These are phyloP conservation scores for Pichia sp. DNA, from an alignment of 1,139 yeast species.

Conservation along the genomic window DNA sequence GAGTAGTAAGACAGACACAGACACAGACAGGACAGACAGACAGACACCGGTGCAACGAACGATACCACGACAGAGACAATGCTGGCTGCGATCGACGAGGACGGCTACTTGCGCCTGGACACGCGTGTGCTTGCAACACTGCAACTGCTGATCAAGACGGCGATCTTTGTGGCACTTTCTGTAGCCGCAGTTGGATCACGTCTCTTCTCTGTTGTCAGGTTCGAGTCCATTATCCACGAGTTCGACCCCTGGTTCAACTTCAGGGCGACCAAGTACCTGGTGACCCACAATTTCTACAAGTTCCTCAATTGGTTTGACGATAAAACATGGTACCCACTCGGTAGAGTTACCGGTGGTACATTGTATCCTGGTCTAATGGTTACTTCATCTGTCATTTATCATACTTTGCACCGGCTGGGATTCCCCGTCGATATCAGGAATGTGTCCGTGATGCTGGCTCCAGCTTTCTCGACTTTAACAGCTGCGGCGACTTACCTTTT, in stretches of 20 bases:
- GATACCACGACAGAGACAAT: too few relatives aligned
- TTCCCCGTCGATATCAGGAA: slow-evolving; percentile 92
- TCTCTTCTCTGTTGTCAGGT: slow-evolving; percentile 70
- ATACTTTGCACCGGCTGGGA: slow-evolving; percentile 54
- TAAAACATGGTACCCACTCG: slow-evolving; percentile 98
- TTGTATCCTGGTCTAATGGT: slow-evolving; percentile 98
- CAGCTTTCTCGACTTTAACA: slow-evolving; percentile 91
- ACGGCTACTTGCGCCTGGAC: slow-evolving; percentile 25
- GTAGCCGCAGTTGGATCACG: slow-evolving; percentile 85
- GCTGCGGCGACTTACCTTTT: slow-evolving; percentile 88
- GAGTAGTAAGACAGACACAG: too few relatives aligned
- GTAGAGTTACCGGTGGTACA: slow-evolving; percentile 98
- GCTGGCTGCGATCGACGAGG: slow-evolving; percentile 21
- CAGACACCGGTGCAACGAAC: too few relatives aligned
- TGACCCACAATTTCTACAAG: slow-evolving; percentile 74
- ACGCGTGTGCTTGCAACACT: slow-evolving; percentile 16
- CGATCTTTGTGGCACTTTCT: slow-evolving; percentile 28
- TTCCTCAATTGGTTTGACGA: slow-evolving; percentile 98
- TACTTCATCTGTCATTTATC: slow-evolving; percentile 87
- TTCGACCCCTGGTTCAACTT: slow-evolving; percentile 99
- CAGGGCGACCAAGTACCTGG: slow-evolving; percentile 89
- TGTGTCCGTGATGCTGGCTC: slow-evolving; percentile 92
- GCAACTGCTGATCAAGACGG: slow-evolving; percentile 24
- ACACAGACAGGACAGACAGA: too few relatives aligned
- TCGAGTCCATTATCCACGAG: slow-evolving; percentile 96